Evolutionary conservation across 805 yeast species (phyloP).

Genomic region (Zygosaccharomyces gambellarensis): DNA sequence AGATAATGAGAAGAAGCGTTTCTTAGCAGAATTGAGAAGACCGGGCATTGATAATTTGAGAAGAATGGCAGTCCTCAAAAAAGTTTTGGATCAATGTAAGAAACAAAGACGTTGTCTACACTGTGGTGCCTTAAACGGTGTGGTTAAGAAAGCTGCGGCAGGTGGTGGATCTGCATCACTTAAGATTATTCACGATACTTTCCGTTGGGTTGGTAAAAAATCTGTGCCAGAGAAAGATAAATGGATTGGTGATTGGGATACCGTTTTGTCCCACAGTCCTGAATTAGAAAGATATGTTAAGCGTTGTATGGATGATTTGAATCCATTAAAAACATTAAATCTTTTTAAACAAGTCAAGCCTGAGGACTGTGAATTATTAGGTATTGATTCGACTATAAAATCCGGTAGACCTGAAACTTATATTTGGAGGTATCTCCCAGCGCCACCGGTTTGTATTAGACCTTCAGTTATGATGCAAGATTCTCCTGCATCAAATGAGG

Average conservation of each 20-base stretch:
- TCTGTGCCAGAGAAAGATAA: slow-evolving; percentile 73
- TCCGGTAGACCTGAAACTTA: slow-evolving; percentile 96
- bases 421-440: slow-evolving; percentile 95
- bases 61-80: slow-evolving; percentile 82
- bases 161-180: slow-evolving; percentile 91
- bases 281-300: slow-evolving; percentile 84
- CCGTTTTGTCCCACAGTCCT: slow-evolving; percentile 69
- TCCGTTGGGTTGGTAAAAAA: slow-evolving; percentile 92
- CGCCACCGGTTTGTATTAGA: slow-evolving; percentile 98
- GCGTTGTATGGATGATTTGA: slow-evolving; percentile 87
- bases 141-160: slow-evolving; percentile 90
- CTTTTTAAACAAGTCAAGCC: slow-evolving; percentile 83
- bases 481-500: slow-evolving; percentile 87
- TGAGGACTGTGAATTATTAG: slow-evolving; percentile 85
- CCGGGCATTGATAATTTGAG: slow-evolving; percentile 88
- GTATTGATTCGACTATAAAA: slow-evolving; percentile 70
- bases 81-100: slow-evolving; percentile 85
- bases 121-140: slow-evolving; percentile 91
- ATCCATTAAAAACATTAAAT: slow-evolving; percentile 84
- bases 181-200: slow-evolving; percentile 92
- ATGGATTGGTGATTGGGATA: slow-evolving; percentile 85
- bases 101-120: slow-evolving; percentile 86
- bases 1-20: slow-evolving; percentile 64
- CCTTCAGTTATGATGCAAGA: slow-evolving; percentile 95
- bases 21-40: slow-evolving; percentile 71